Conservation (phyloP, 495 filamentous ascomycete genomes). For the Acidiella bohemica region DNA sequence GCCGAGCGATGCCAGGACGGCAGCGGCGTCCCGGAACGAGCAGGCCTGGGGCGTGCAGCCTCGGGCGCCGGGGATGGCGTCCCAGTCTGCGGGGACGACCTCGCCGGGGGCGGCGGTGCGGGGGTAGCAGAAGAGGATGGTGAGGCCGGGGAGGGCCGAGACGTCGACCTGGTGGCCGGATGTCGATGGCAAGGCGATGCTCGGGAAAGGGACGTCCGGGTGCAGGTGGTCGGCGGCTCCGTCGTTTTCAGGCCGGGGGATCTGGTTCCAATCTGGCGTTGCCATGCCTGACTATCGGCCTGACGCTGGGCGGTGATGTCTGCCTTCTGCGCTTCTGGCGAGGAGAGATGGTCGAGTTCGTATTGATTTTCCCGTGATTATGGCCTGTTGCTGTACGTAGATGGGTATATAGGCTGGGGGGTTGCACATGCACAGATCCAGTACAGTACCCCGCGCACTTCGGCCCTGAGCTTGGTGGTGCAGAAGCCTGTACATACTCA, state of each 20-base stretch:
- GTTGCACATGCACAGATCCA: too few relatives aligned
- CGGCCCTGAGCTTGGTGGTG: too few relatives aligned
- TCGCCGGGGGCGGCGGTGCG: constrained; percentile 19
- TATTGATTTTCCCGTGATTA: too few relatives aligned
- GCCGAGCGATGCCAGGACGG: constrained; percentile 9
- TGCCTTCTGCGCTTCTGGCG: too few relatives aligned
- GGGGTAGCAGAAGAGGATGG: constrained; percentile 24
- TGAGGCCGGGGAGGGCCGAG: constrained; percentile 19
- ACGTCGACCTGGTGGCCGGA: constrained; percentile 16
- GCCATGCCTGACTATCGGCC: background rate
- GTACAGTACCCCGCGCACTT: too few relatives aligned
- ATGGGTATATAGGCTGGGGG: too few relatives aligned
- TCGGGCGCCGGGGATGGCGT: constrained; percentile 23
- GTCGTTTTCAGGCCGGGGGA: constrained; percentile 20
- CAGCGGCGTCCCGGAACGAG: constrained; percentile 21
- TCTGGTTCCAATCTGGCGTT: constrained; percentile 1
- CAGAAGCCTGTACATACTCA: too few relatives aligned
- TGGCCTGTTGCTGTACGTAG: too few relatives aligned
- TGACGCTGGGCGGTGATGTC: too few relatives aligned
- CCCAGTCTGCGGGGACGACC: constrained; percentile 18
- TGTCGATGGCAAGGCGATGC: constrained; percentile 14
- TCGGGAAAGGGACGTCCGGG: constrained; percentile 8
- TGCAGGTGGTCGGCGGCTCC: constrained; percentile 21
- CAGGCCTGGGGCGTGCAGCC: constrained; percentile 28
- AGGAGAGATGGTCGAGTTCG: too few relatives aligned